phyloP scores from a whole-genome alignment of 1,139 yeast species.

The Candida sp. region DNA sequence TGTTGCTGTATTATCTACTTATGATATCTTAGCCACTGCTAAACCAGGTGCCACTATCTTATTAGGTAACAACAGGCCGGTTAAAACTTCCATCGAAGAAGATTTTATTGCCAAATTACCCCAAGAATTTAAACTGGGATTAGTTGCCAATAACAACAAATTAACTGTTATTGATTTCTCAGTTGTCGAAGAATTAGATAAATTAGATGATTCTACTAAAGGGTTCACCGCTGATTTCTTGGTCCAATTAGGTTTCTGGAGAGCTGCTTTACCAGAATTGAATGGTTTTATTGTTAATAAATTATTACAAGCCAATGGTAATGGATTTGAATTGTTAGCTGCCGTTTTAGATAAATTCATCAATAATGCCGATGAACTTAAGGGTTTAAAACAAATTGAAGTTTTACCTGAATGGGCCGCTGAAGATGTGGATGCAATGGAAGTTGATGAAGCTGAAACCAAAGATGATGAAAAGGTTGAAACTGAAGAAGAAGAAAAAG shows the following conservation, averaged over 20 bases:
- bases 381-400: constrained; percentile 44
- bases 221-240: constrained; percentile 78
- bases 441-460: constrained; percentile 15
- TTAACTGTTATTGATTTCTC: constrained; percentile 57
- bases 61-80: constrained; percentile 37
- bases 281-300: constrained; percentile 72
- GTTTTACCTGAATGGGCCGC: constrained; percentile 44
- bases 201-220: constrained; percentile 55
- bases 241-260: constrained; percentile 81
- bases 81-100: constrained; percentile 28
- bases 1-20: constrained; percentile 45
- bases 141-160: constrained; percentile 51
- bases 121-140: constrained; percentile 47
- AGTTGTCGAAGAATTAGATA: constrained; percentile 51
- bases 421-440: constrained; percentile 19
- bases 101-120: constrained; percentile 53
- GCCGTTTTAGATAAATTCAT: constrained; percentile 75
- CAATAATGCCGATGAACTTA: constrained; percentile 44
- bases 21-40: constrained; percentile 62
- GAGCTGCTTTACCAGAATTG: constrained; percentile 58
- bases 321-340: constrained; percentile 79
- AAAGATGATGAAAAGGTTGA: constrained; percentile 11
- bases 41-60: constrained; percentile 57
- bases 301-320: constrained; percentile 77
- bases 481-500: constrained; percentile 18